Percentiles rank a stretch among this genome's conserved stretches.
These are phyloP conservation scores for Colletotrichum sp. DNA, from an alignment of 2,329 filamentous ascomycete species.

Conservation along the genomic window DNA sequence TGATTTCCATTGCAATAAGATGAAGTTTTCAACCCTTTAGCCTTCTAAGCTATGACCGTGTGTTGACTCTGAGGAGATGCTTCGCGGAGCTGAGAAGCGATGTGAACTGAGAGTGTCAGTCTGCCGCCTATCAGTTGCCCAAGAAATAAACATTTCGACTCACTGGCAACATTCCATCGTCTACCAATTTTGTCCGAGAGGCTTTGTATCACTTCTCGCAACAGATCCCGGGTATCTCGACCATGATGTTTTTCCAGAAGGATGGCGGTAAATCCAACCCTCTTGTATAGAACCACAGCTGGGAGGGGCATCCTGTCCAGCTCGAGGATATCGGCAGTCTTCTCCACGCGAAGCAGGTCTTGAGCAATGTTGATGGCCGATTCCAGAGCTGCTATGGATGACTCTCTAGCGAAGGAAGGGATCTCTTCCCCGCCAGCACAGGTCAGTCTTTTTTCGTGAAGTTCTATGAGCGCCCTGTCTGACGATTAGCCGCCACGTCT, in stretches of 20 bases:
- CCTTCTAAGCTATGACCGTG: background rate
- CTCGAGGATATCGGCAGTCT: background rate
- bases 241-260: background rate
- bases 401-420: background rate
- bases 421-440: background rate
- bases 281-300: background rate
- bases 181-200: background rate
- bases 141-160: background rate
- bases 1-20: background rate
- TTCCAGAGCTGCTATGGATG: background rate
- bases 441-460: background rate
- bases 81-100: background rate
- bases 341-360: background rate
- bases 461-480: background rate
- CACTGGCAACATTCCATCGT: background rate
- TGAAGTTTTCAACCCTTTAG: background rate
- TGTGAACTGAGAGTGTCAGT: background rate
- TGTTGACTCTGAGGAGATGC: background rate
- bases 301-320: background rate
- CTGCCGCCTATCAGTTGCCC: fast-evolving
- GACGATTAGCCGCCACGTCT: background rate
- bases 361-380: background rate
- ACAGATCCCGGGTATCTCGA: background rate
- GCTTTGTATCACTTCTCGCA: background rate
- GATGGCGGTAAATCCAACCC: background rate